Conservation (phyloP, 2,329 filamentous ascomycete genomes). For the Colletotrichum magnum region DNA sequence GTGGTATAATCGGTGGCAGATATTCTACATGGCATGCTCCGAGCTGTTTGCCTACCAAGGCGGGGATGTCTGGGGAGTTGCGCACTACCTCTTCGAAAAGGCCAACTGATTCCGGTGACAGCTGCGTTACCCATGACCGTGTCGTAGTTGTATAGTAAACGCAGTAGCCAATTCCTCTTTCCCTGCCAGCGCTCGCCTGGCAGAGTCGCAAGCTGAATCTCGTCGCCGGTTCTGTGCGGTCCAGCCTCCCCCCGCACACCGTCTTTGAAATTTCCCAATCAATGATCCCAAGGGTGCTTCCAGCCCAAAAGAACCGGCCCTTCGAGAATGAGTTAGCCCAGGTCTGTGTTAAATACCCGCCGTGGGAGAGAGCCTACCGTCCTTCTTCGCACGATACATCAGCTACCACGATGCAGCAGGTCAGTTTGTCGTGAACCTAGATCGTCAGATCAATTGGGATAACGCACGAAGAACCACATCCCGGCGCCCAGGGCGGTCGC, state of each 20-base stretch:
- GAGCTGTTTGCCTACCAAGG: constrained; percentile 77
- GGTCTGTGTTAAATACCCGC: background rate
- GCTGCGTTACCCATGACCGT: background rate
- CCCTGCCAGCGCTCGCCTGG: background rate
- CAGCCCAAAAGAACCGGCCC: constrained; percentile 86
- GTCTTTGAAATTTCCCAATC: constrained; percentile 49
- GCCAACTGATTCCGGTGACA: constrained; percentile 38
- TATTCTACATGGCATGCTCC: constrained; percentile 80
- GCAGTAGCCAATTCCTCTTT: background rate
- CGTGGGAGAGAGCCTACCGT: constrained; percentile 69
- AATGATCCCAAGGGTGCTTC: constrained; percentile 99
- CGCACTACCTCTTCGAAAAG: constrained; percentile 78
- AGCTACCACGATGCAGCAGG: constrained; percentile 67
- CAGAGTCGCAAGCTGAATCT: background rate
- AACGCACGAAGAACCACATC: constrained; percentile 99
- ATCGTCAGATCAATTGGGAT: background rate
- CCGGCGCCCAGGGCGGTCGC: constrained; percentile 91
- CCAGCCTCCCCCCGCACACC: background rate
- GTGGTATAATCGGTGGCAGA: constrained; percentile 80
- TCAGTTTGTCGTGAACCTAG: constrained; percentile 34
- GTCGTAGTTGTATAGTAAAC: background rate
- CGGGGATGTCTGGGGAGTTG: constrained; percentile 78
- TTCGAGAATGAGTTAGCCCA: constrained; percentile 46
- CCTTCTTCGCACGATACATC: constrained; percentile 97
- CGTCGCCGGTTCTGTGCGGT: background rate